Evolutionary conservation across 2,329 filamentous ascomycete genomes (phyloP), one percentile per base, ranked within the genome.

Genomic region (Cladosporium colombiae): DNA sequence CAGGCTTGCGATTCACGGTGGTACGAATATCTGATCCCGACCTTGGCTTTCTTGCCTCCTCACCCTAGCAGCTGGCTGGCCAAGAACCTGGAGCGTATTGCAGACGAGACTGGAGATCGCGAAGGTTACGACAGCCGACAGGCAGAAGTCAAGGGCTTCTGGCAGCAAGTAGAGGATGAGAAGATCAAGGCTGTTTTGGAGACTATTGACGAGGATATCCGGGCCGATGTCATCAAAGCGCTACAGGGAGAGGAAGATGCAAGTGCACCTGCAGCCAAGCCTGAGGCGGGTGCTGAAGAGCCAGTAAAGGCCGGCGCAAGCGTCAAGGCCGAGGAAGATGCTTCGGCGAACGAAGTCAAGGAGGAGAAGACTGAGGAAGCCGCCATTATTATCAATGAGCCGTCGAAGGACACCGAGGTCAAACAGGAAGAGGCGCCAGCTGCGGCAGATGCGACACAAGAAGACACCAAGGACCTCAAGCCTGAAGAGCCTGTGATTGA

Each of bases 11-110:
- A 99, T 79, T 97, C 93, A 29, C 86, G 95, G 71, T 96, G 93
- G 84, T 99, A 99, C 80, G 95, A 99, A 81, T 99, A 99, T 76
- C 83, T 99, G 62, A 91, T 99, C 78, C 95, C 95, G 2, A 95
- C 91, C 50, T 93, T 98, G 79, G 92, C 91, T 65, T 91, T 99
- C 71, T 81, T 99, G 35, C 95, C 95, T 23, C 95, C 95, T 0
- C 93, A 98, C 76, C 93, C 93, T 0, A 89, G 90, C 68, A 96
- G 91, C 68, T 97, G 86, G 76, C 79, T 99, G 40, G 93, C 91
- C 10, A 91, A 89, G 79, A 91, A 92, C 75, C 81, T 96, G n/a
- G 85, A 87, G n/a, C 88, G 94, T 72, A 82, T 88, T 62, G 91
- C 92, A 0, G 88, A 91, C 75, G 87, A 92, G 76, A 86, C 90